A percentile compares a stretch with the other conserved stretches of the same genome.
Evolutionary conservation across 2,329 filamentous ascomycete species (phyloP).

Genomic region (Phoma sp.): DNA sequence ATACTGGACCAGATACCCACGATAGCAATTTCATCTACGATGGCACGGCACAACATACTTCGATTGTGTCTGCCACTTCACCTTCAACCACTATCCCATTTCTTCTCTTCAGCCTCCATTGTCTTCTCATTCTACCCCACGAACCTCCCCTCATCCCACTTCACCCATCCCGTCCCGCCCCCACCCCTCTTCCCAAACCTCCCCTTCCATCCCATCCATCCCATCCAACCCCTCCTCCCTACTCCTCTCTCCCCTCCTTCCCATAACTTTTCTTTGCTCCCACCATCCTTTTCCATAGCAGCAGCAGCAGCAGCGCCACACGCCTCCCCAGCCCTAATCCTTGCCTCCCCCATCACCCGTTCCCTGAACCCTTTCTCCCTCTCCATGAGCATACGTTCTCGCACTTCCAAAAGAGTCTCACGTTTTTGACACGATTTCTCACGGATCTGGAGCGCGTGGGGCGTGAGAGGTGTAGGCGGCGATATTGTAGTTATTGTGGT

Average conservation of each 20-base stretch:
- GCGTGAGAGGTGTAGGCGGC: too few species aligned
- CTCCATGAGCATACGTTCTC: neutral
- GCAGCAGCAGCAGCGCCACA: neutral
- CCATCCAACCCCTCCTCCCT: neutral
- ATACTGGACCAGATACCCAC: conserved; percentile 4
- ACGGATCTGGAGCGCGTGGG: neutral
- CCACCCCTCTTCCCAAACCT: neutral
- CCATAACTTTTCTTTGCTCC: too few species aligned
- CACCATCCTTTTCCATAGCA: neutral
- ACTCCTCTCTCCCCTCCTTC: neutral
- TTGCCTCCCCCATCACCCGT: neutral
- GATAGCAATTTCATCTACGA: too few species aligned
- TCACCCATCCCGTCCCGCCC: neutral
- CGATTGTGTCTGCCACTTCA: too few species aligned
- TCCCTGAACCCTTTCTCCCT: neutral
- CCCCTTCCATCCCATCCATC: neutral
- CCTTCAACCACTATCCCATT: neutral
- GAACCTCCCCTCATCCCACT: conserved; percentile 10
- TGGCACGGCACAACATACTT: neutral
- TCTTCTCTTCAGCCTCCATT: neutral
- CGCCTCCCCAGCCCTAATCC: neutral
- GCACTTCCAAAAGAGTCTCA: neutral
- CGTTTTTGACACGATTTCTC: neutral
- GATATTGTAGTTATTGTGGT: too few species aligned
- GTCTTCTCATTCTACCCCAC: neutral